Evolutionary conservation across 805 yeast species (phyloP), one percentile per base, ranked within the genome.

Genomic region (Aciculoconidium aculeatum): DNA sequence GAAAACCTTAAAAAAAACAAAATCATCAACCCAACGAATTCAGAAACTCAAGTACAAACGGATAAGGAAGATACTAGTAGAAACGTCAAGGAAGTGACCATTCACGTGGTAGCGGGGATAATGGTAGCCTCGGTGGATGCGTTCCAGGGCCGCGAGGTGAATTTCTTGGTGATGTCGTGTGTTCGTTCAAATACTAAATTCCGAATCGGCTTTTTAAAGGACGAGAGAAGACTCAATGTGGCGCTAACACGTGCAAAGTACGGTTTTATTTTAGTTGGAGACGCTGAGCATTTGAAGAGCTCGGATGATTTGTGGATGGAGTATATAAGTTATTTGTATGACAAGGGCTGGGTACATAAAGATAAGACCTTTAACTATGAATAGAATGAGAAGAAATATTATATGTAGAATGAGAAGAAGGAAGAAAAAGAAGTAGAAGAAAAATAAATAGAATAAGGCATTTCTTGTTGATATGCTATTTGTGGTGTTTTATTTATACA

Each of bases 41-140:
- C 59, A 23, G 69, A 62, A 2, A 56, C 77, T 28, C 62, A 57
- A 24, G 62, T 67, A 23, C 76, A 72, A 31, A 61, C 69, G 15
- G 87, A 80, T 45, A 72, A 77, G 31, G 84, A 77, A 39, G 84
- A 77, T 45, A 55, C 72, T 18, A 44, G 48, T 34, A 61, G 54
- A 32, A 71, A 64, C 23, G 56, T 70, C 4, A 65, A 63, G 34
- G 64, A 69, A 1, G 61, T 65, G 9, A 70, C 73, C 3, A 66
- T 72, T 30, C 75, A 72, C 40, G 55, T 52, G 11, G 70, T 65
- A 19, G 55, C 62, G 2, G 67, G 48, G 15, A 61, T 64, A 6
- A 61, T 63, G 67, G 55, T 64, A 30, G 69, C 69, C 3, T 49
- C 55, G 3, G 43, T 51, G 15, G 56, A 52, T 24, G 55, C 53